Evolutionary conservation across 129 eudicot species (phyloP).

Genomic region (Kitagawia praeruptora): DNA sequence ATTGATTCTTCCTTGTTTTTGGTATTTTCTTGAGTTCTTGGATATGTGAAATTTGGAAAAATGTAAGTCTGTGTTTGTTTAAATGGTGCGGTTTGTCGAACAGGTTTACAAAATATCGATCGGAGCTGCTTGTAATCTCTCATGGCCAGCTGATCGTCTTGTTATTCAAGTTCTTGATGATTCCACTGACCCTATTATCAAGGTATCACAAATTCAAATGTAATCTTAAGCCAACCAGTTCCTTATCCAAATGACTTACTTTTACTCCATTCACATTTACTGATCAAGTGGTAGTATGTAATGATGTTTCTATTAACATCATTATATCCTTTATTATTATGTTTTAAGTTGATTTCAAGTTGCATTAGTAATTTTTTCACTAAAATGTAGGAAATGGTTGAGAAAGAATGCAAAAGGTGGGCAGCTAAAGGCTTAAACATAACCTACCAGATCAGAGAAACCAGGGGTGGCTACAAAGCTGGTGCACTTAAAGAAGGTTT

Average conservation of each 20-base stretch:
- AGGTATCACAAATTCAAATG: conserved; percentile 28
- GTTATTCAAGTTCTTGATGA: conserved; percentile 97
- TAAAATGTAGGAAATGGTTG: conserved; percentile 68
- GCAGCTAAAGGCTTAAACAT: conserved; percentile 93
- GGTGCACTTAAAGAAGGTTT: conserved; percentile 98
- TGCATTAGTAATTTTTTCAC: background rate
- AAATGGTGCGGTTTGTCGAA: background rate
- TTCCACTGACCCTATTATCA: conserved; percentile 65
- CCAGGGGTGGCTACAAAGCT: conserved; percentile 89
- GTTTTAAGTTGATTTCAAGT: background rate
- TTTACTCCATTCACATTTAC: too few relatives aligned
- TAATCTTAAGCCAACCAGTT: conserved; percentile 10
- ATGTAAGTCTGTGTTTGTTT: background rate
- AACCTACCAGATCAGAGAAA: conserved; percentile 85
- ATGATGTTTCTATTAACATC: too few relatives aligned
- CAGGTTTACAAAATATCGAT: conserved; percentile 95
- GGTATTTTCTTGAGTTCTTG: background rate
- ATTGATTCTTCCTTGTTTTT: background rate
- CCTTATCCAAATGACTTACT: background rate
- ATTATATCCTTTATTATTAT: too few relatives aligned
- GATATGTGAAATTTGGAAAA: background rate
- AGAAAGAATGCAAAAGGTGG: conserved; percentile 93
- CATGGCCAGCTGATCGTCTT: conserved; percentile 86
- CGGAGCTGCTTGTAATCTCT: conserved; percentile 78
- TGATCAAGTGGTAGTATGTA: too few relatives aligned